Evolutionary conservation across 2,329 filamentous ascomycete species (phyloP), one percentile per base, ranked within the genome.

Genomic region (Coniosporium tulheliwenetii): DNA sequence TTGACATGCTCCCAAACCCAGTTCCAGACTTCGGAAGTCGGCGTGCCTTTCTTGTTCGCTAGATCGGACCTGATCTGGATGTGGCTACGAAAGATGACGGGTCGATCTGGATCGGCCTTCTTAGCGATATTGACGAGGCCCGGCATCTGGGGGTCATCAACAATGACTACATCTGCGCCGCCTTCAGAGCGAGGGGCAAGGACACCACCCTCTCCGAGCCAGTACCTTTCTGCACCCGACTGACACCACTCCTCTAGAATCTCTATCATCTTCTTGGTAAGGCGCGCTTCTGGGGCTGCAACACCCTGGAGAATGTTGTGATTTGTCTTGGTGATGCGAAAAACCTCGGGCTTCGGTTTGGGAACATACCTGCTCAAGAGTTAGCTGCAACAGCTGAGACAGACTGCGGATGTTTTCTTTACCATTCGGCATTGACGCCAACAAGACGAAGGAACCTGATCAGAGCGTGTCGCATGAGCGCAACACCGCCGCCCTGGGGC

Each of bases 291-390:
- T 0, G 75, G 72, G 19, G 70, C 66, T 34, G 77, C 76, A 35
- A 87, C 83, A 8, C 83, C 84, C 61, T 91, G 84, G 2, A 91
- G 74, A 47, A 89, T 87, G 60, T 91, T 91, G 71, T 91, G 84
- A 50, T 86, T 81, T 48, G 81, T 86, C 63, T 91, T 91, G 48
- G 84, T 91, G 58, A 85, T 80, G 39, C 82, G 71, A 60, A 91
- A 91, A 9, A 89, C 77, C 12, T 81, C 78, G 2, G 81, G 81
- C 39, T 80, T 77, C 15, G 84, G 82, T 56, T 85, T 85, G 5
- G 84, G 84, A 1, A 89, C 83, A 45, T 71, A 75, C 69, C 70
- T 73, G 36, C 31, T n/a, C 8, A 14, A 5, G 31, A 5, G 30
- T 26, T 26, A 38, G 19, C 30, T 43, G 16, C 38, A 14, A 26